A percentile compares a stretch with the other conserved stretches of the same genome.
These are phyloP conservation scores for Gonapodya sp. DNA, from an alignment of 192 early-diverging fungal species.

Conservation along the genomic window DNA sequence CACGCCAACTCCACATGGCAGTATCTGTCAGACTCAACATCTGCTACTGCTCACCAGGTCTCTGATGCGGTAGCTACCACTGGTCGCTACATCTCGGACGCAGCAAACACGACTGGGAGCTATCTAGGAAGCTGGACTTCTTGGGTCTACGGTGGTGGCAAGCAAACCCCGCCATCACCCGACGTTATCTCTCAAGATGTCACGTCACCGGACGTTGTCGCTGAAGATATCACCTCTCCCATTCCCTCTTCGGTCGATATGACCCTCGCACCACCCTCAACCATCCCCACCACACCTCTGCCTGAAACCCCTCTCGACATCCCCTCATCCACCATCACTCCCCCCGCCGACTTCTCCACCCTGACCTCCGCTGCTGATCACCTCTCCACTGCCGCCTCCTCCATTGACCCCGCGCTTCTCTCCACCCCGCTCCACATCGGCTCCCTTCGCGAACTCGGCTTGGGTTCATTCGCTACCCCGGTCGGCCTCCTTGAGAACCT, in stretches of 20 bases:
- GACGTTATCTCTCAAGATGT: no score
- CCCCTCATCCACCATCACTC: neutral
- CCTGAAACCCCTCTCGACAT: neutral
- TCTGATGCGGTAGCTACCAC: no score
- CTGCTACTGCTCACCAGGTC: neutral
- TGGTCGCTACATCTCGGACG: no score
- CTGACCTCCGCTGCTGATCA: neutral
- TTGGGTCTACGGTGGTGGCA: no score
- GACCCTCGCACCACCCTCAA: neutral
- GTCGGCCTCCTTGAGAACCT: neutral
- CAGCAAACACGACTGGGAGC: no score
- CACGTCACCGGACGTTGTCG: neutral
- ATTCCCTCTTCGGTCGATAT: neutral
- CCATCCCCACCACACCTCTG: neutral
- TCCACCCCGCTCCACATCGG: constrained; percentile 3
- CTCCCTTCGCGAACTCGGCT: neutral
- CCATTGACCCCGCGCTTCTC: neutral
- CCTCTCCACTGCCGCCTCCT: neutral
- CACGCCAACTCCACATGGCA: neutral
- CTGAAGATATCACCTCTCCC: neutral
- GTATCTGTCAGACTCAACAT: neutral
- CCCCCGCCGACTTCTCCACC: neutral
- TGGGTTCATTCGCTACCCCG: neutral
- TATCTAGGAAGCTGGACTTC: no score
- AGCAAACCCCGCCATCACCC: no score